A percentile compares a stretch with the other conserved stretches of the same genome.
Evolutionary conservation across 202 grass and related monocot genomes (phyloP).

Genomic region (Digitaria exilis): DNA sequence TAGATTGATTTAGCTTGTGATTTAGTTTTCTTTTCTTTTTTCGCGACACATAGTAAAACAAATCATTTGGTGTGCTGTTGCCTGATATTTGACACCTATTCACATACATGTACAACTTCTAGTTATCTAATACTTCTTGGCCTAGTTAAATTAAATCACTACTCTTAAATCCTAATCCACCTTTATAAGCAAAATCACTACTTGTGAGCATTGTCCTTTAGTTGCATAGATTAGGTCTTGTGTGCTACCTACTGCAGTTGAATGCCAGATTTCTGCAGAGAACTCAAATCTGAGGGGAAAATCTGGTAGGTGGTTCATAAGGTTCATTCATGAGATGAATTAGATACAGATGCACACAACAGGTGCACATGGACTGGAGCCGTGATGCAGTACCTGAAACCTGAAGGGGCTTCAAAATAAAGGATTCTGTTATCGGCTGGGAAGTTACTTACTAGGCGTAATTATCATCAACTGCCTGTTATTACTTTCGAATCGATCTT

Average conservation of each 20-base stretch:
- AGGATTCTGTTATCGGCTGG: neutral
- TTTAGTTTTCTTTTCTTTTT: neutral
- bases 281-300: neutral
- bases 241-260: neutral
- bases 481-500: too few species aligned
- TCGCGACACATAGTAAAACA: constrained; percentile 39
- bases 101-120: constrained; percentile 26
- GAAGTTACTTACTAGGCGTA: neutral
- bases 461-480: neutral
- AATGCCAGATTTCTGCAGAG: neutral
- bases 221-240: neutral
- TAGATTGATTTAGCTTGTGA: constrained; percentile 25
- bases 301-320: neutral
- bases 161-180: neutral
- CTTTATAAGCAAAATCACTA: neutral
- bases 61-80: constrained; percentile 34
- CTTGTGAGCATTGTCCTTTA: neutral
- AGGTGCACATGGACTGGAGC: constrained; percentile 11
- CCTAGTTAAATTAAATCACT: neutral
- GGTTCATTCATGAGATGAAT: neutral
- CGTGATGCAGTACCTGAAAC: neutral
- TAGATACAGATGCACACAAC: neutral
- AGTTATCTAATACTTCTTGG: neutral
- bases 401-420: neutral
- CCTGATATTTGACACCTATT: constrained; percentile 21